Percentiles rank a stretch among this genome's conserved stretches.
Conservation (phyloP, 768 basidiomycete genomes). For the Saitozyma podzolica region DNA sequence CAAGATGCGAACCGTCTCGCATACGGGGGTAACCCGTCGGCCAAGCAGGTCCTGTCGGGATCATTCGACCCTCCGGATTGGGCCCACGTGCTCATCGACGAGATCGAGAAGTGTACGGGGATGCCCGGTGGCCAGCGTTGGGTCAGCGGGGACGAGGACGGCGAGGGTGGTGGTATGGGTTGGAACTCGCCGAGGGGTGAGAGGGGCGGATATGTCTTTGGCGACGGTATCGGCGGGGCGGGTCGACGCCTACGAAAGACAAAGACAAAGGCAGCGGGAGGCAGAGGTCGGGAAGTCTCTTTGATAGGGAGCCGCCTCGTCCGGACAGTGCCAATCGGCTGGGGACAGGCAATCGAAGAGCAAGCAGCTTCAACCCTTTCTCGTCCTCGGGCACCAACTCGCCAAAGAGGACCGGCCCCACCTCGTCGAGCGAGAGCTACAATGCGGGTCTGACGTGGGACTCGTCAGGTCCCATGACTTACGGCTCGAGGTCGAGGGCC, state of each 20-base stretch:
- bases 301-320: neutral
- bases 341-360: neutral
- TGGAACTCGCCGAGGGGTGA: conserved; percentile 8
- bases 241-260: conserved; percentile 10
- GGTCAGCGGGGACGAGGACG: conserved; percentile 57
- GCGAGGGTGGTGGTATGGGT: conserved; percentile 21
- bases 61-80: conserved; percentile 71
- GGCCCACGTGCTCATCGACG: conserved; percentile 72
- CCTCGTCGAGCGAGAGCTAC: conserved; percentile 30
- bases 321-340: neutral
- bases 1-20: conserved; percentile 88
- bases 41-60: conserved; percentile 78
- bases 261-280: neutral
- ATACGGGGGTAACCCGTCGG: conserved; percentile 69
- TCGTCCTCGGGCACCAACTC: conserved; percentile 6
- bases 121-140: conserved; percentile 68
- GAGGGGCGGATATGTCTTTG: conserved; percentile 40
- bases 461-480: conserved; percentile 28
- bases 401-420: conserved; percentile 6
- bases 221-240: conserved; percentile 37
- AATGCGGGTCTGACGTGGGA: conserved; percentile 43
- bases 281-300: conserved; percentile 16
- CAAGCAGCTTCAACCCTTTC: conserved; percentile 35
- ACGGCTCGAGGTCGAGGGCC: conserved; percentile 21
- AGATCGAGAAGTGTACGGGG: conserved; percentile 63